Evolutionary conservation across 2,329 filamentous ascomycete species (phyloP).

Genomic region (Tolypocladium guangdongense): DNA sequence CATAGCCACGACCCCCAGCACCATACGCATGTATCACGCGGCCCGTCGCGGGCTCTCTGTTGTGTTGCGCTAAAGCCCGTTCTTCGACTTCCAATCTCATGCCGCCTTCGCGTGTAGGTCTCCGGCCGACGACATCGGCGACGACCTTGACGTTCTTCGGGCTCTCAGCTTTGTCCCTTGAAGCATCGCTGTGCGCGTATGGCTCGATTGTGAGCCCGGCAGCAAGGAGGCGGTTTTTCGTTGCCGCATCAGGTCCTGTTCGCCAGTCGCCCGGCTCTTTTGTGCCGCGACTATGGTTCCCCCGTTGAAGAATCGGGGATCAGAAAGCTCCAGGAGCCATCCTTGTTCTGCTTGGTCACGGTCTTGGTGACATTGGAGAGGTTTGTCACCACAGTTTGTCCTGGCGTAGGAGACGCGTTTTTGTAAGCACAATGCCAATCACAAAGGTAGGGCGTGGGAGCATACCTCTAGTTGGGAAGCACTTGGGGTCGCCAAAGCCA

Average conservation of each 20-base stretch:
- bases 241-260: conserved; percentile 31
- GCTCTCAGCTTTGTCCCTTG: conserved; percentile 6
- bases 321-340: conserved; percentile 51
- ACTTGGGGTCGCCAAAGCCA: conserved; percentile 20
- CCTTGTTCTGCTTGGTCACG: conserved; percentile 50
- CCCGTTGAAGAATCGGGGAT: conserved; percentile 47
- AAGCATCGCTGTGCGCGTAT: conserved; percentile 7
- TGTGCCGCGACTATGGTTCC: conserved; percentile 54
- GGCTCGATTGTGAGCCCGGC: conserved; percentile 18
- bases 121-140: conserved; percentile 31
- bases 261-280: conserved; percentile 42
- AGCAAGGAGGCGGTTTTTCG: conserved; percentile 34
- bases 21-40: conserved; percentile 43
- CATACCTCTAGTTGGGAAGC: conserved; percentile 22
- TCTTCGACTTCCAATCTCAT: conserved; percentile 44
- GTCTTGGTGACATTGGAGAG: conserved; percentile 21
- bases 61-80: background rate
- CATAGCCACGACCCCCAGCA: conserved; percentile 46
- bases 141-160: conserved; percentile 20
- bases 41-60: background rate
- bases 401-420: conserved; percentile 9
- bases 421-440: background rate
- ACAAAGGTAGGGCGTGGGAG: background rate
- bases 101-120: conserved; percentile 32
- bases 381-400: conserved; percentile 26